A percentile compares a stretch with the other conserved stretches of the same genome.
These are phyloP conservation scores for Danielia oregonensis DNA, from an alignment of 805 yeast genomes.

Conservation along the genomic window DNA sequence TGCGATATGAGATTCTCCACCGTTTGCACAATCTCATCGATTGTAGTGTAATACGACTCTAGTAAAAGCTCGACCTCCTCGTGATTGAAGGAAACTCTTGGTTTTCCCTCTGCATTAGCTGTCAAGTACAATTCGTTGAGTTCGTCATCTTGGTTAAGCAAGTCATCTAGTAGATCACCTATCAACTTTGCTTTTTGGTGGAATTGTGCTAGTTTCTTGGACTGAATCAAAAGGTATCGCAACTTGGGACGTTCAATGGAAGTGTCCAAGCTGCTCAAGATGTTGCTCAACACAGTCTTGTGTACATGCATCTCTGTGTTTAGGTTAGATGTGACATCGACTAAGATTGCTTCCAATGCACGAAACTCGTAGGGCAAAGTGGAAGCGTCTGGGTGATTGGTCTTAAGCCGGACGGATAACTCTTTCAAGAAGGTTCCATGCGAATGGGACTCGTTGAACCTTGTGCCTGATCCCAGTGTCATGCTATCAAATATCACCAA, in stretches of 20 bases:
- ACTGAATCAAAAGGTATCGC: slow-evolving; percentile 73
- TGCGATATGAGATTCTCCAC: slow-evolving; percentile 75
- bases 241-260: slow-evolving; percentile 78
- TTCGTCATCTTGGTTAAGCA: slow-evolving; percentile 84
- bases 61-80: slow-evolving; percentile 85
- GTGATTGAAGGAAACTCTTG: slow-evolving; percentile 60
- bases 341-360: slow-evolving; percentile 83
- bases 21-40: slow-evolving; percentile 92
- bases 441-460: slow-evolving; percentile 45
- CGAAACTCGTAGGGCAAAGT: slow-evolving; percentile 80
- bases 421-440: slow-evolving; percentile 42
- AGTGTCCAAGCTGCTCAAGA: slow-evolving; percentile 73
- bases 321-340: slow-evolving; percentile 72
- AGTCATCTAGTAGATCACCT: slow-evolving; percentile 78
- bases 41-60: slow-evolving; percentile 86
- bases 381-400: slow-evolving; percentile 24
- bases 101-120: slow-evolving; percentile 44
- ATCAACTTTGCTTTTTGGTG: slow-evolving; percentile 79
- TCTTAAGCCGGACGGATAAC: slow-evolving; percentile 33
- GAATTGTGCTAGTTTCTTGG: slow-evolving; percentile 80
- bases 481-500: slow-evolving; percentile 45
- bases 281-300: slow-evolving; percentile 67
- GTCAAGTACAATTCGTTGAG: slow-evolving; percentile 77
- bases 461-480: slow-evolving; percentile 24
- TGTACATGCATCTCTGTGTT: slow-evolving; percentile 87